Percentiles rank a stretch among this genome's conserved stretches.
Conservation (phyloP, 805 yeast species). For the Suhomyces sp. region DNA sequence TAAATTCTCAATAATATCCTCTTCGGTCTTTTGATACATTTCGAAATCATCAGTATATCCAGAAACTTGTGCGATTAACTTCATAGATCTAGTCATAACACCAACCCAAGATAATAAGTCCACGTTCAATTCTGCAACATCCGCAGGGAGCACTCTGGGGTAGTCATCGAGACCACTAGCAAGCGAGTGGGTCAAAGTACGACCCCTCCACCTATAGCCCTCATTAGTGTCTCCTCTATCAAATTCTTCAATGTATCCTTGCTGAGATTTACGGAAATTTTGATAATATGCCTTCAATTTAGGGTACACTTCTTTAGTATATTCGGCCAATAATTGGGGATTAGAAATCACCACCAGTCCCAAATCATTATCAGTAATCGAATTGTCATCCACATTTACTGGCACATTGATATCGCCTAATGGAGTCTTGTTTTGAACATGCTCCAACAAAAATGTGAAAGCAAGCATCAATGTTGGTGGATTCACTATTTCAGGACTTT, state of each 20-base stretch:
- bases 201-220: conserved; percentile 90
- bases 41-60: conserved; percentile 57
- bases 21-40: conserved; percentile 53
- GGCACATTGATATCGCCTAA: conserved; percentile 32
- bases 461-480: conserved; percentile 91
- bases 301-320: conserved; percentile 71
- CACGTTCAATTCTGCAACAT: conserved; percentile 85
- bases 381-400: conserved; percentile 13
- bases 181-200: conserved; percentile 79
- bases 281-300: conserved; percentile 72
- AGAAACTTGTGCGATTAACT: conserved; percentile 63
- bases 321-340: conserved; percentile 58
- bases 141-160: conserved; percentile 81
- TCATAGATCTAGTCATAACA: conserved; percentile 82
- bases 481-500: conserved; percentile 86
- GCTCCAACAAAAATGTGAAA: conserved; percentile 55
- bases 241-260: conserved; percentile 70
- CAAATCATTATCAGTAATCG: conserved; percentile 23
- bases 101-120: conserved; percentile 94
- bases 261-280: conserved; percentile 82
- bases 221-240: conserved; percentile 56
- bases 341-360: conserved; percentile 55
- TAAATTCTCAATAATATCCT: conserved; percentile 59
- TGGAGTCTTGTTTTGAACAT: conserved; percentile 9
- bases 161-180: conserved; percentile 96